These are phyloP conservation scores for Corylus heterophylla DNA, from an alignment of 306 rosid species.

Conservation along the genomic window DNA sequence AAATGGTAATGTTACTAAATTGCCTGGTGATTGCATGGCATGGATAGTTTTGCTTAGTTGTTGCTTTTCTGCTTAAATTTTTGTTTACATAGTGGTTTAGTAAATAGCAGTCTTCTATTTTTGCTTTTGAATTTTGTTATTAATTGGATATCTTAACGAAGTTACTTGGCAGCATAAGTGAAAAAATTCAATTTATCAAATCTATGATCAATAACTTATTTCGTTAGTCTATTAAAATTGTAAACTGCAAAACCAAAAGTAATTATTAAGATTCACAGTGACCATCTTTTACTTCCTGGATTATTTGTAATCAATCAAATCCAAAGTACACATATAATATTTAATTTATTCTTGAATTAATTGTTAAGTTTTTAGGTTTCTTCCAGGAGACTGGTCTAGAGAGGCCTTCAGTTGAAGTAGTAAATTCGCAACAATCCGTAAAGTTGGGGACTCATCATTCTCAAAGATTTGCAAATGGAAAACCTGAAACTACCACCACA, in stretches of 20 bases:
- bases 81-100: neutral
- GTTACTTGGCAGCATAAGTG: neutral
- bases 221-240: neutral
- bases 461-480: conserved; percentile 28
- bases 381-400: conserved; percentile 36
- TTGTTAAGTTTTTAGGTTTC: conserved; percentile 57
- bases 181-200: too few species aligned
- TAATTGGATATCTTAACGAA: neutral
- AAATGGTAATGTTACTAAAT: conserved; percentile 56
- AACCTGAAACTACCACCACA: conserved; percentile 18
- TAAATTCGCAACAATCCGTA: conserved; percentile 34
- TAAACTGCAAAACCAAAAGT: neutral
- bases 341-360: conserved; percentile 28
- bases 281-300: neutral
- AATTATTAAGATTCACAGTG: neutral
- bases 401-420: conserved; percentile 43
- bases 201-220: too few species aligned
- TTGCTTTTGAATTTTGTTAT: neutral
- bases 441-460: conserved; percentile 30
- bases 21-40: neutral
- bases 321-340: conserved; percentile 17
- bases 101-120: neutral
- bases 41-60: conserved; percentile 14
- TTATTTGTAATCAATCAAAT: conserved; percentile 13
- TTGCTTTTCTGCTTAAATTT: neutral